Conservation (phyloP, 257 asterid species). For the Capsicum rhomboideum region DNA sequence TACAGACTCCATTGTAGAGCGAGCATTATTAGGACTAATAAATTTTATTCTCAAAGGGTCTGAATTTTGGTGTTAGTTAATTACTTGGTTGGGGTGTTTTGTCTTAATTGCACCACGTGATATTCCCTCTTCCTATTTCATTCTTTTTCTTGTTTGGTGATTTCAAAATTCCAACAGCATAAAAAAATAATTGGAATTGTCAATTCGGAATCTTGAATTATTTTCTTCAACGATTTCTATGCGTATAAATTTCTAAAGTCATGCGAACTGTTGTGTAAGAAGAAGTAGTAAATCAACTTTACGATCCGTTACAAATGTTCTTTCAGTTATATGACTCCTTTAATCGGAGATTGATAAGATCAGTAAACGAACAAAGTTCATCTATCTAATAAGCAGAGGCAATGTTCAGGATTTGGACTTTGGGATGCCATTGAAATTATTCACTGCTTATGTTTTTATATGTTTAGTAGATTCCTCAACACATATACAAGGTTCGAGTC, state of each 20-base stretch:
- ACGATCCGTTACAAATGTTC: neutral
- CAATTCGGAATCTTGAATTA: neutral
- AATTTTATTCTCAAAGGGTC: neutral
- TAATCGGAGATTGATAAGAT: neutral
- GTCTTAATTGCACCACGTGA: conserved; percentile 79
- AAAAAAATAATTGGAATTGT: neutral
- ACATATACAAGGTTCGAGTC: too few species aligned
- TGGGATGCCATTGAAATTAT: neutral
- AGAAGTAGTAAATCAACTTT: too few species aligned
- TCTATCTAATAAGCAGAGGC: neutral
- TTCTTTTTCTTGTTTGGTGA: neutral
- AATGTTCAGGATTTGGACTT: neutral
- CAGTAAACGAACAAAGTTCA: neutral
- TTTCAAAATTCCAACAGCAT: neutral
- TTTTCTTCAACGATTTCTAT: neutral
- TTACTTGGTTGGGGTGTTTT: conserved; percentile 83
- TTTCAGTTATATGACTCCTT: neutral
- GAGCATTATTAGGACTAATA: too few species aligned
- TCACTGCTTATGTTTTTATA: neutral
- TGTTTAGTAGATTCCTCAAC: too few species aligned
- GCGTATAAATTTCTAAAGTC: neutral
- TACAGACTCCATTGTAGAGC: too few species aligned
- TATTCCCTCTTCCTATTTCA: conserved; percentile 17
- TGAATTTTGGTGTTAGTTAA: conserved; percentile 34
- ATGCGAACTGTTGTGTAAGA: neutral